These are phyloP conservation scores for Phyllostachys edulis DNA, from an alignment of 176 grass and related monocot genomes.

Conservation along the genomic window DNA sequence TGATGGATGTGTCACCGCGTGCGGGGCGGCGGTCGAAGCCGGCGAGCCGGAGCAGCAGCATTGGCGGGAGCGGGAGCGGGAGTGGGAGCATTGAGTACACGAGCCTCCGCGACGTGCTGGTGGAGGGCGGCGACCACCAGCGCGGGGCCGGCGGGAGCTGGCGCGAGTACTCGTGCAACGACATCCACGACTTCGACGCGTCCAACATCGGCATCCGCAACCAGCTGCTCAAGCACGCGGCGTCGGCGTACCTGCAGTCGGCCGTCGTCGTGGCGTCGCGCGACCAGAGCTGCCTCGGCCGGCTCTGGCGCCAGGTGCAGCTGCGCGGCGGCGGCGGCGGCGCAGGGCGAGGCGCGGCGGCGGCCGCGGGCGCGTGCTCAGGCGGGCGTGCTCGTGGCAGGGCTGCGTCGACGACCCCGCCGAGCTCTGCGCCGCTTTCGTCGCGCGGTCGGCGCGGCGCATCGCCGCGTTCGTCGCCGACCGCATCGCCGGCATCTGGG, in stretches of 20 bases:
- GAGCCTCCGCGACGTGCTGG: conserved; percentile 76
- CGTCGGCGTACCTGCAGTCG: conserved; percentile 84
- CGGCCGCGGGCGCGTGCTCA: conserved; percentile 26
- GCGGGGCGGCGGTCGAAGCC: conserved; percentile 16
- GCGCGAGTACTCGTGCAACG: conserved; percentile 21
- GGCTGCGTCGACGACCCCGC: conserved; percentile 43
- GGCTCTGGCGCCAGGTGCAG: conserved; percentile 43
- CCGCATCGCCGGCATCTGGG: conserved; percentile 23
- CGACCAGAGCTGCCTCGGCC: conserved; percentile 36
- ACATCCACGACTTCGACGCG: conserved; percentile 51
- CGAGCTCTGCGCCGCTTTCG: conserved; percentile 18
- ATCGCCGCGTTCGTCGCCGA: conserved; percentile 32
- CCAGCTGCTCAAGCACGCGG: conserved; percentile 72
- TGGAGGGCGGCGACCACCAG: conserved; percentile 1
- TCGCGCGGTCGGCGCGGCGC: conserved; percentile 23
- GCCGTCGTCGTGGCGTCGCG: conserved; percentile 42
- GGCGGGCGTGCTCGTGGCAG: conserved; percentile 32
- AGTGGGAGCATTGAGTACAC: conserved; percentile 54
- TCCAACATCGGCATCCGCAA: conserved; percentile 65
- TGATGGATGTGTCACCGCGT: conserved; percentile 29
- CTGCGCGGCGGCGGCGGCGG: background rate
- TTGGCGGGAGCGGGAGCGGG: background rate
- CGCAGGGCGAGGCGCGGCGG: background rate
- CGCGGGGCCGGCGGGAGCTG: background rate
- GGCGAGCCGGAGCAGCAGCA: conserved; percentile 35